Evolutionary conservation across 495 filamentous ascomycete species (phyloP).

Genomic region (Pseudoneurospora amorphoporcata): DNA sequence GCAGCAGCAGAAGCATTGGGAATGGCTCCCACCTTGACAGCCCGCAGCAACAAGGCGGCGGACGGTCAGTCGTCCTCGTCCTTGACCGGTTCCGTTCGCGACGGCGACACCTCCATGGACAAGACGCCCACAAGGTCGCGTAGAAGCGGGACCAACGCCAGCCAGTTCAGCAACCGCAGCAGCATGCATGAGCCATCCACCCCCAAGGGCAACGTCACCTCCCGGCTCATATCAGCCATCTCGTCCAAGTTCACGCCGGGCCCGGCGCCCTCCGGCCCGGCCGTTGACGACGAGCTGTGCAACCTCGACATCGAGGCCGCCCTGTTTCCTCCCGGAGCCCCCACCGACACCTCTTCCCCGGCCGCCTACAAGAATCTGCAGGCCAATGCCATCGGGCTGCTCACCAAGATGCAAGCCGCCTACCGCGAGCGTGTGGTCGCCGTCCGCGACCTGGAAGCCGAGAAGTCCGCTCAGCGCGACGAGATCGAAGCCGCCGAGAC

Average conservation of each 20-base stretch:
- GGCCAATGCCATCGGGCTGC: constrained; percentile 53
- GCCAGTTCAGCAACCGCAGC: not conserved
- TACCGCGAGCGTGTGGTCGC: constrained; percentile 54
- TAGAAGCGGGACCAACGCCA: constrained; percentile 4
- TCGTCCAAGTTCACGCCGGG: constrained; percentile 26
- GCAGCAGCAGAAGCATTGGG: constrained; percentile 3
- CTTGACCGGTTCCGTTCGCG: not conserved
- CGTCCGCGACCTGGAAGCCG: constrained; percentile 48
- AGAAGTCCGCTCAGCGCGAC: constrained; percentile 55
- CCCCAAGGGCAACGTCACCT: constrained; percentile 27
- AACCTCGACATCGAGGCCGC: constrained; percentile 53
- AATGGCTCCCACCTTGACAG: not conserved
- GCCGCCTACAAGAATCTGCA: constrained; percentile 62
- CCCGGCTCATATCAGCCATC: constrained; percentile 35
- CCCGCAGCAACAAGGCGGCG: not conserved
- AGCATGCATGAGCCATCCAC: constrained; percentile 12
- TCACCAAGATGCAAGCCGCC: constrained; percentile 56
- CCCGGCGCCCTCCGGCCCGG: constrained; percentile 15
- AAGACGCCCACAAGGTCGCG: constrained; percentile 24
- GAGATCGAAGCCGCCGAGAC: constrained; percentile 69
- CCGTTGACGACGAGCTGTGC: constrained; percentile 49
- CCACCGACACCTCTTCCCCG: constrained; percentile 48
- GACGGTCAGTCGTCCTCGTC: not conserved
- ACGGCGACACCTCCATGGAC: constrained; percentile 13
- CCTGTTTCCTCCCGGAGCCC: constrained; percentile 41